Evolutionary conservation across 2,329 filamentous ascomycete species (phyloP).

Genomic region (Cytospora schulzeri): DNA sequence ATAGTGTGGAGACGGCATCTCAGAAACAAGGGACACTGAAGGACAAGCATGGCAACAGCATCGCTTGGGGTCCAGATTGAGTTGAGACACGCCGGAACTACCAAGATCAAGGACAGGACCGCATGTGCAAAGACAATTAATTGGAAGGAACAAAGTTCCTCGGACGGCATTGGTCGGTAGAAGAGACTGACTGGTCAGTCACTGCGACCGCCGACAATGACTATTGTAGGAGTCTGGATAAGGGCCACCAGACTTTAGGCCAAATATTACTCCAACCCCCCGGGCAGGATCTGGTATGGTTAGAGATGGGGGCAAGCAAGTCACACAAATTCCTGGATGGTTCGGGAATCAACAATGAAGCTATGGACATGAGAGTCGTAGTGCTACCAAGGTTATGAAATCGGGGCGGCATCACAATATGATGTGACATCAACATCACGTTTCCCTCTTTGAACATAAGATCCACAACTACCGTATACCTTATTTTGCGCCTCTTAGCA

Average conservation of each 20-base stretch:
- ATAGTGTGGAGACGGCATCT: slow-evolving; percentile 31
- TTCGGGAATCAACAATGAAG: neutral
- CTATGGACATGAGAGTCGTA: neutral
- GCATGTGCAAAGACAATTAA: neutral
- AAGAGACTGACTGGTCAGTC: neutral
- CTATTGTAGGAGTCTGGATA: no score
- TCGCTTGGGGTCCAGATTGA: slow-evolving; percentile 43
- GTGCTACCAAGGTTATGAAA: neutral
- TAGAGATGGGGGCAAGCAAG: neutral
- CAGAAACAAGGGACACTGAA: slow-evolving; percentile 41
- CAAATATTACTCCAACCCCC: neutral
- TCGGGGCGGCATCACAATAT: neutral
- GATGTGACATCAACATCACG: neutral
- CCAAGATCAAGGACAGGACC: neutral
- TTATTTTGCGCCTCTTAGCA: neutral
- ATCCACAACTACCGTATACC: neutral
- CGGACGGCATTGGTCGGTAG: neutral
- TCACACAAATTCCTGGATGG: neutral
- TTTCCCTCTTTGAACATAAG: neutral
- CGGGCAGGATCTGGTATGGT: neutral
- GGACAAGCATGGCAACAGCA: slow-evolving; percentile 46
- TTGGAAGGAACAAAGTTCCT: neutral
- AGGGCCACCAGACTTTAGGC: neutral
- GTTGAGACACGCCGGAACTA: neutral
- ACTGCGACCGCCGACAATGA: no score